Conservation (phyloP, 2,329 filamentous ascomycete species). For the Aspergillus sclerotialis region DNA sequence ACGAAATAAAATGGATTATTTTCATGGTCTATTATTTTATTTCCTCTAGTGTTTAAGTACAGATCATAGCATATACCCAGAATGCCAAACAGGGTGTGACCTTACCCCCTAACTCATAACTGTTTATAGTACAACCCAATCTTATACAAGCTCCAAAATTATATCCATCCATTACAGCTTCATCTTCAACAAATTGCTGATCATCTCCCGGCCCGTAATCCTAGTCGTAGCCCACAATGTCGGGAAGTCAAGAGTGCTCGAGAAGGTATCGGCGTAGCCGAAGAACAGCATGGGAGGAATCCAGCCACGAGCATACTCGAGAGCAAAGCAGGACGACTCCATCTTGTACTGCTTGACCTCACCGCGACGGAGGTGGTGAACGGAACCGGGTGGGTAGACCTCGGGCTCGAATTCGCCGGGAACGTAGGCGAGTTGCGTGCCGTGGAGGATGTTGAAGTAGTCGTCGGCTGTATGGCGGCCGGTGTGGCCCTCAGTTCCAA, state of each 20-base stretch:
- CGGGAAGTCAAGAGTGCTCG: constrained; percentile 75
- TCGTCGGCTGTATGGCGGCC: constrained; percentile 88
- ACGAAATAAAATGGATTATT: constrained; percentile 8
- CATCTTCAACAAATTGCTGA: constrained; percentile 60
- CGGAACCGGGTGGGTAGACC: constrained; percentile 30
- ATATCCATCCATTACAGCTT: constrained; percentile 63
- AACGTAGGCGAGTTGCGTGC: constrained; percentile 32
- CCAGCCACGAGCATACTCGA: constrained; percentile 56
- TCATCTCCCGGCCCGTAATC: constrained; percentile 70
- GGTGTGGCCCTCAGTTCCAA: constrained; percentile 77
- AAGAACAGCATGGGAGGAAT: constrained; percentile 91
- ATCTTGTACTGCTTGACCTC: constrained; percentile 66
- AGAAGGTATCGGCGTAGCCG: constrained; percentile 74
- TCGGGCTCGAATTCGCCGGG: constrained; percentile 32
- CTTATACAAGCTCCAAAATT: no score
- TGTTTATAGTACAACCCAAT: no score
- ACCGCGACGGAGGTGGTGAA: constrained; percentile 46
- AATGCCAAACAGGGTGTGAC: background rate
- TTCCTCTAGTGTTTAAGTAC: background rate
- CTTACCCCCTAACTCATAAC: no score
- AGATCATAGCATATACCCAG: no score
- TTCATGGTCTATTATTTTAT: background rate
- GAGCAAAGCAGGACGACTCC: constrained; percentile 31
- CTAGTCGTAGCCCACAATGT: constrained; percentile 73
- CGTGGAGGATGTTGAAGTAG: constrained; percentile 79